Evolutionary conservation across 495 filamentous ascomycete genomes (phyloP), one percentile per base, ranked within the genome.

Genomic region (Recurvomyces mirabilis): DNA sequence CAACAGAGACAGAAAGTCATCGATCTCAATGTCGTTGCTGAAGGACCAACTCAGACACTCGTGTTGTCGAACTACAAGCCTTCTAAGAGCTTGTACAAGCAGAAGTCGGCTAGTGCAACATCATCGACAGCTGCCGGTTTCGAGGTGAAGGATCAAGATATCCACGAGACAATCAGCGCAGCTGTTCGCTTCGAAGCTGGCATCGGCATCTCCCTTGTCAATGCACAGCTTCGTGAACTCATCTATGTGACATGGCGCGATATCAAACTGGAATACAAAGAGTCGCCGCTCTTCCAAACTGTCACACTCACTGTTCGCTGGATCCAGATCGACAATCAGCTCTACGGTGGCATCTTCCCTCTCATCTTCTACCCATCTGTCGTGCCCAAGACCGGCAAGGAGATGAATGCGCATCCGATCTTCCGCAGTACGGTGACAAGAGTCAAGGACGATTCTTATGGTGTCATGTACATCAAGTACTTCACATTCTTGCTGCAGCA

Each of bases 261-360:
- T 46, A 82, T 98, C 39, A 79, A 91, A 55, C 68, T 96, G 53
- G 88, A 88, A 51, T 93, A 84, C 58, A 82, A 76, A 43, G 91
- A 96, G 59, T 95, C 93, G n/a, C 68, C 73, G 21, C 66, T 95
- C 11, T 94, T 91, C 59, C 91, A 96, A 64, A 95, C 85, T 4
- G 63, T 95, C 45, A 85, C 82, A 36, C 71, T 86, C 9, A 82
- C 83, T 0, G 82, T 94, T 61, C 96, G 95, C 62, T 98, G 91
- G 91, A 87, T 98, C 37, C 91, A 98, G 62, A 88, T 98, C 57
- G 91, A 98, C 66, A 98, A 98, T 57, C 91, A 98, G 58, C 79
- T 98, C 19, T 98, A 96, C 58, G 91, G 91, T 31, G 91, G 91
- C 12, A 87, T 98, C 51, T 98, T 98, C 71, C 91, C 91, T 0